A percentile compares a stretch with the other conserved stretches of the same genome.
phyloP scores from a whole-genome alignment of 2,329 filamentous ascomycete genomes.

The Sporothrix phasma region DNA sequence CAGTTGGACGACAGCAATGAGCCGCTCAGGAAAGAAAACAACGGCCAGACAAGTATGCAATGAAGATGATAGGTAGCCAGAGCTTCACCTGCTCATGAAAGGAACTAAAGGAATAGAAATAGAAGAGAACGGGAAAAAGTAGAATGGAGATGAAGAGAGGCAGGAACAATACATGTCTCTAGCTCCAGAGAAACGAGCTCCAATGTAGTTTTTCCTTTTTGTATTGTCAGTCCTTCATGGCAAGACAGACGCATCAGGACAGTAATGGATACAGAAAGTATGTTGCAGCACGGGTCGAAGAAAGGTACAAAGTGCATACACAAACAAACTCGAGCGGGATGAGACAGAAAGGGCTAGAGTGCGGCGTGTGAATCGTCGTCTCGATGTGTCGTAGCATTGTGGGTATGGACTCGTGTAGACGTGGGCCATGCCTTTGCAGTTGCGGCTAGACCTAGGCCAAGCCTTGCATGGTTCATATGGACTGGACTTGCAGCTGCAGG shows the following conservation, averaged over 20 bases:
- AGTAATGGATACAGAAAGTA: neutral
- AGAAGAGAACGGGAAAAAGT: neutral
- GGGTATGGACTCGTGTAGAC: constrained; percentile 3
- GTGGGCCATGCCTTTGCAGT: constrained; percentile 10
- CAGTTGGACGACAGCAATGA: neutral
- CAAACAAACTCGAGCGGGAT: neutral
- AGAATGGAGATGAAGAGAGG: neutral
- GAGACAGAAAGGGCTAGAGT: neutral
- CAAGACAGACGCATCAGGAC: neutral
- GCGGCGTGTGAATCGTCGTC: neutral
- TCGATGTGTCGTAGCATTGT: constrained; percentile 4
- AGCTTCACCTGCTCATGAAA: neutral
- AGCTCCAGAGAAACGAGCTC: neutral
- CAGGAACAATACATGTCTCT: constrained; percentile 9
- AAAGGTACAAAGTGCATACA: neutral
- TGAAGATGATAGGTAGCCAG: neutral
- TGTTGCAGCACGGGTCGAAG: neutral
- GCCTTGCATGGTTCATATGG: neutral
- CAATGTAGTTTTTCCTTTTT: neutral
- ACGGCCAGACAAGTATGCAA: neutral
- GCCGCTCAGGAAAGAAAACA: constrained; percentile 3
- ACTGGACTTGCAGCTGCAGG: neutral
- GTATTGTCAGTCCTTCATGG: neutral
- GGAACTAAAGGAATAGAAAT: neutral
- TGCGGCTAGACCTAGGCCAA: constrained; percentile 9